phyloP scores from a whole-genome alignment of 2,329 filamentous ascomycete species.

The Exophiala spinifera region DNA sequence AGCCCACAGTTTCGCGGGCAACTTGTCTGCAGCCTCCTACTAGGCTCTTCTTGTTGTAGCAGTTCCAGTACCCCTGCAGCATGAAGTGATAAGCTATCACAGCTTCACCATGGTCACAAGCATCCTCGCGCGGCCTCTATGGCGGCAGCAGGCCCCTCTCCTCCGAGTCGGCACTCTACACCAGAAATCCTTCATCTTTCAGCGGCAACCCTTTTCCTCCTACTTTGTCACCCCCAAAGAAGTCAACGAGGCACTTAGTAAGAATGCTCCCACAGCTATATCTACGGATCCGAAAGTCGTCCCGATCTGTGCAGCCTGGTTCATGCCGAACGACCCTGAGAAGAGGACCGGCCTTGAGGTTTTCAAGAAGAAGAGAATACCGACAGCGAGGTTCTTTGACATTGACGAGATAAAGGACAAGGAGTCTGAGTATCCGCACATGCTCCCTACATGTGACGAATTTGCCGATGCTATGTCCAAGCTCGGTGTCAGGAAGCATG shows the following conservation, averaged over 20 bases:
- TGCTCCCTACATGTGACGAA: constrained; percentile 77
- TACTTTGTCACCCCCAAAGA: constrained; percentile 86
- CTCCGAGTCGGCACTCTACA: constrained; percentile 26
- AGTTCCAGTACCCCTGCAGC: background rate
- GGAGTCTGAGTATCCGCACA: constrained; percentile 87
- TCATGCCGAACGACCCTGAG: constrained; percentile 80
- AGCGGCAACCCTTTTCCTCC: constrained; percentile 59
- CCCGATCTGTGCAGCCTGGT: constrained; percentile 91
- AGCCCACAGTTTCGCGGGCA: no score
- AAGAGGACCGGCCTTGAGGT: constrained; percentile 74
- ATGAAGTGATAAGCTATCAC: constrained; percentile 6
- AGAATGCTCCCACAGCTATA: constrained; percentile 74
- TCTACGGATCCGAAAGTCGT: constrained; percentile 80
- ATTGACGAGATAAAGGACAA: constrained; percentile 87
- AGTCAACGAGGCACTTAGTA: constrained; percentile 75
- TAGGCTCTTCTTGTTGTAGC: no score
- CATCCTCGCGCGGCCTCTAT: constrained; percentile 6
- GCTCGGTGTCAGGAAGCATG: constrained; percentile 80
- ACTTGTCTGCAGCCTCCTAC: no score
- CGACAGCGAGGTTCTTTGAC: constrained; percentile 91
- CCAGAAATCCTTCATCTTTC: constrained; percentile 32
- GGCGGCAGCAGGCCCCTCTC: constrained; percentile 10
- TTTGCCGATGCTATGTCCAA: constrained; percentile 88
- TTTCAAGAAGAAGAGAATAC: constrained; percentile 80
- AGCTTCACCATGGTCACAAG: constrained; percentile 3